Base-by-base conservation (phyloP, 352 stramenopile species). In the Globisporangium sylvaticum region DNA sequence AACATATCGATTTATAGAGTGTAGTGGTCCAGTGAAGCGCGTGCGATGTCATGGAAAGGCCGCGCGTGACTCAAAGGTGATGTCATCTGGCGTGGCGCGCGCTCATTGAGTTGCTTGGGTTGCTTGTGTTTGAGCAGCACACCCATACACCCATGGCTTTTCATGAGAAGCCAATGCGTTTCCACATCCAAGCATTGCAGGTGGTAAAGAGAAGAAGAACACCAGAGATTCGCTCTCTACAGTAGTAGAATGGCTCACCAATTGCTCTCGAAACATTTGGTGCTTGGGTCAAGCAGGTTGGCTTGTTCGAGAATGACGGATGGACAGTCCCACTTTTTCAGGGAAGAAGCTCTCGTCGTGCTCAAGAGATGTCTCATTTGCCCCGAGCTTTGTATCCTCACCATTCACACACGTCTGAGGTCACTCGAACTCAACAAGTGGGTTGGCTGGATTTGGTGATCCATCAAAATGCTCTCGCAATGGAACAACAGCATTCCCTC, bases 341-440 rank as follows among this genome's bases (percentile, higher is more conserved):
- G 27, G n/a, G n/a, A n/a, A n/a, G 24, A 57, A 20, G 12, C 27
- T 57, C 50, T 7, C n/a, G n/a, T 39, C 53, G 25, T 18, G 48
- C 22, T 2, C n/a, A 55, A 31, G 12, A 39, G 53, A 58, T 59
- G 54, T 59, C 54, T 58, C 53, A 58, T 58, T 58, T 24, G 27
- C 25, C 54, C 27, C 54, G 54, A 59, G 29, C 27, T 59, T 44
- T 44, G 54, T 27, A 59, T 59, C 54, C 54, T 59, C 54, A 59
- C 8, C 50, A 10, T 9, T 14, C 32, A 15, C 34, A 42, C 34
- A 42, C 34, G 34, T 42, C 34, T 42, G 34, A 42, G 34, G 34
- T 42, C 34, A 42, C 34, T 42, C 34, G 34, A 42, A 18, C 34
- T 42, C 12, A 42, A 42, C 9, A 15, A 2, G 14, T 42, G 34